phyloP scores from a whole-genome alignment of 257 asterid genomes.

The Leptodermis oblonga region DNA sequence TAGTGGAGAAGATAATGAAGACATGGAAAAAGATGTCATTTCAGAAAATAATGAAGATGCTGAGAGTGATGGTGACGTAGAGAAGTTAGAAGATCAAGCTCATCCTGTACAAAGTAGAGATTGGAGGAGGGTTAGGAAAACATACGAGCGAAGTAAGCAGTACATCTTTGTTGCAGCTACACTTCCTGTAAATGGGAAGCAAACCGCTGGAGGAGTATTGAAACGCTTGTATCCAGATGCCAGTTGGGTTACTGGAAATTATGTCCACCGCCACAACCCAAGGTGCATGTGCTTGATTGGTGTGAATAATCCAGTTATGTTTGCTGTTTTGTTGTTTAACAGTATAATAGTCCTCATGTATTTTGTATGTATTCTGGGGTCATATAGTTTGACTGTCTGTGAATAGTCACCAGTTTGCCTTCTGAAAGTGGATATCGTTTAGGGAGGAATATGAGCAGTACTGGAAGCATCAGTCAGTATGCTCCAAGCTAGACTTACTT shows the following conservation, averaged over 20 bases:
- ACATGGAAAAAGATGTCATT: conserved; percentile 33
- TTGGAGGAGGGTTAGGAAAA: conserved; percentile 85
- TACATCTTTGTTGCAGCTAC: conserved; percentile 97
- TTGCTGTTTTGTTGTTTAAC: neutral
- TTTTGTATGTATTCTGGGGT: neutral
- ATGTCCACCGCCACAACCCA: conserved; percentile 87
- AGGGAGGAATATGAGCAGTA: no score
- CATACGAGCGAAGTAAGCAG: conserved; percentile 83
- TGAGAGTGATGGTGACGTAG: conserved; percentile 31
- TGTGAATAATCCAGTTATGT: neutral
- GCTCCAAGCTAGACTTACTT: no score
- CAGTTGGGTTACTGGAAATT: conserved; percentile 82
- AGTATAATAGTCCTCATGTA: neutral
- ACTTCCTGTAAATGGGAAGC: conserved; percentile 89
- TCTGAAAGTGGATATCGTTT: neutral
- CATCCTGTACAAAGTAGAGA: conserved; percentile 45
- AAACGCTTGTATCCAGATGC: conserved; percentile 89
- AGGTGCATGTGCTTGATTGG: conserved; percentile 44
- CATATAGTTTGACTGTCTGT: neutral
- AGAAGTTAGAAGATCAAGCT: conserved; percentile 32
- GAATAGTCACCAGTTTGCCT: neutral
- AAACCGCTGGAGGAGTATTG: conserved; percentile 84
- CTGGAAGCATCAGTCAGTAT: no score
- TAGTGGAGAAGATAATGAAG: conserved; percentile 37
- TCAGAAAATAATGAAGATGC: conserved; percentile 39